These are phyloP conservation scores for Ogataea chonburiensis DNA, from an alignment of 805 yeast species.

Conservation along the genomic window DNA sequence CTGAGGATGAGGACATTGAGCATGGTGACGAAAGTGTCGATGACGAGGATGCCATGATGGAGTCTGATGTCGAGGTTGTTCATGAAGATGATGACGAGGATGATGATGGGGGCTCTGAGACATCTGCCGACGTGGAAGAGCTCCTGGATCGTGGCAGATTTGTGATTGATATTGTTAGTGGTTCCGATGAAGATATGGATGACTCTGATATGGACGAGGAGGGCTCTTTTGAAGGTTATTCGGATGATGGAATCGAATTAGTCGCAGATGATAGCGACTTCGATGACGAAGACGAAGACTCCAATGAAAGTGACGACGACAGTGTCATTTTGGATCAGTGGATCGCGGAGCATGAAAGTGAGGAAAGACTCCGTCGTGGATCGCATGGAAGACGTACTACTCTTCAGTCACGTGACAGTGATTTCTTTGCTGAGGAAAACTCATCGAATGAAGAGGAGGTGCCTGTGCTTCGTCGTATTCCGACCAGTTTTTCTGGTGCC, in stretches of 20 bases:
- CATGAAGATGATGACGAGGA: slow-evolving; percentile 17
- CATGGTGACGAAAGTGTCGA: slow-evolving; percentile 21
- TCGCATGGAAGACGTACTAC: slow-evolving; percentile 5
- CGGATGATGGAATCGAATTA: slow-evolving; percentile 22
- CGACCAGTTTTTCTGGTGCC: slow-evolving; percentile 2
- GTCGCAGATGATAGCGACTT: slow-evolving; percentile 18
- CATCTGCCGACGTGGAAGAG: slow-evolving; percentile 26
- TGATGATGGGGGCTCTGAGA: slow-evolving; percentile 24
- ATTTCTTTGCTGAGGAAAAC: slow-evolving; percentile 14
- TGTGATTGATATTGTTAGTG: slow-evolving; percentile 31
- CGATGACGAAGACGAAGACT: slow-evolving; percentile 27
- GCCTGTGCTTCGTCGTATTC: slow-evolving; percentile 14
- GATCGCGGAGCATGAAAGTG: slow-evolving; percentile 32
- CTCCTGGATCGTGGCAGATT: slow-evolving; percentile 27
- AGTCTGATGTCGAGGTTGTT: slow-evolving; percentile 9
- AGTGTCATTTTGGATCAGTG: slow-evolving; percentile 33
- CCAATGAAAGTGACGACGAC: slow-evolving; percentile 6
- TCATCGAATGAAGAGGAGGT: slow-evolving; percentile 16
- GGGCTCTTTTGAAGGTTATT: slow-evolving; percentile 22
- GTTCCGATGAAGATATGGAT: slow-evolving; percentile 26
- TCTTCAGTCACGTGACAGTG: slow-evolving; percentile 9
- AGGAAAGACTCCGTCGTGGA: slow-evolving; percentile 22
- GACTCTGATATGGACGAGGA: slow-evolving; percentile 24
- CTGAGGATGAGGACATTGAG: slow-evolving; percentile 25
- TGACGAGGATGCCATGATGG: slow-evolving; percentile 41